Conservation (phyloP, 768 basidiomycete genomes). For the Xerocomellus dryophilus region DNA sequence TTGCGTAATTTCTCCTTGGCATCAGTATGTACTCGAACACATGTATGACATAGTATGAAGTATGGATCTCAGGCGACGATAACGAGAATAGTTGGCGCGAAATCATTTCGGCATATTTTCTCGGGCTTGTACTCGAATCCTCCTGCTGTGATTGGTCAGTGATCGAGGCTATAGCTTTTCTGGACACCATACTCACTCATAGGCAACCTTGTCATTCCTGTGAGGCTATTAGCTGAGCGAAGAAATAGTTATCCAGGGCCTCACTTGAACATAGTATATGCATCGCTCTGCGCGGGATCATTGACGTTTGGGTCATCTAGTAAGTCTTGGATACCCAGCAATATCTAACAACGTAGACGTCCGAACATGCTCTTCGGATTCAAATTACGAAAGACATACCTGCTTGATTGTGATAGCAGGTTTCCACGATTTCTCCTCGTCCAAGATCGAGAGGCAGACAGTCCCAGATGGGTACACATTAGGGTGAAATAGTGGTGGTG, state of each 20-base stretch:
- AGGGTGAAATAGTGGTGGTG: constrained; percentile 93
- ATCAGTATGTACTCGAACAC: constrained; percentile 12
- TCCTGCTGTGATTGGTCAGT: constrained; percentile 48
- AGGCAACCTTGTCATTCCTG: constrained; percentile 91
- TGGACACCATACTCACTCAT: constrained; percentile 61
- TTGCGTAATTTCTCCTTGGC: neutral
- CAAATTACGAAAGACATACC: constrained; percentile 41
- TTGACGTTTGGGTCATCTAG: constrained; percentile 94
- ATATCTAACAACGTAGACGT: constrained; percentile 54
- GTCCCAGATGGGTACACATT: constrained; percentile 99
- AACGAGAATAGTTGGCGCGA: neutral
- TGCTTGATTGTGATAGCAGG: constrained; percentile 99
- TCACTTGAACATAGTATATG: constrained; percentile 98
- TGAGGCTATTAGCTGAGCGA: constrained; percentile 5
- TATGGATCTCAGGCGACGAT: neutral
- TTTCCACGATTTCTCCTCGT: constrained; percentile 99
- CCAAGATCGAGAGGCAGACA: constrained; percentile 94
- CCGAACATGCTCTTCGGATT: neutral
- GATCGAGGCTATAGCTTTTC: neutral
- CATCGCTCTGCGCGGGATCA: constrained; percentile 97
- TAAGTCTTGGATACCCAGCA: constrained; percentile 94
- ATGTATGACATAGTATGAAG: constrained; percentile 5
- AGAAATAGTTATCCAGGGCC: constrained; percentile 29
- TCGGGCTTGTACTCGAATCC: constrained; percentile 80
- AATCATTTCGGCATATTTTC: constrained; percentile 83